phyloP scores from a whole-genome alignment of 129 eudicot species.

The Artemisia tridentata region DNA sequence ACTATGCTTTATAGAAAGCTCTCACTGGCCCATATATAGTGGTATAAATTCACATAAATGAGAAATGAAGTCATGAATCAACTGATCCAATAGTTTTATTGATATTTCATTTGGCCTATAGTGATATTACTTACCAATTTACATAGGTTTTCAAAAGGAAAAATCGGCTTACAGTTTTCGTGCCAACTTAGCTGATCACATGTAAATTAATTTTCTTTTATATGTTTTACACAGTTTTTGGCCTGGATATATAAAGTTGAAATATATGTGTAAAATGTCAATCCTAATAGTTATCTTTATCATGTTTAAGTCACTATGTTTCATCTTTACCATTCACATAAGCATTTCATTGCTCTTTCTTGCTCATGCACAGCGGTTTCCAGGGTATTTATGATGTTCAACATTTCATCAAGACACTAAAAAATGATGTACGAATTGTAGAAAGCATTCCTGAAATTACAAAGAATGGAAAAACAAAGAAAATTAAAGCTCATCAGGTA shows the following conservation, averaged over 20 bases:
- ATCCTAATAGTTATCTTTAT: not conserved
- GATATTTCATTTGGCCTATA: not conserved
- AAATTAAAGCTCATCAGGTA: slow-evolving; percentile 83
- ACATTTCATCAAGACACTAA: slow-evolving; percentile 74
- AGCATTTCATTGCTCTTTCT: slow-evolving; percentile 29
- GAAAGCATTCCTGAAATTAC: slow-evolving; percentile 72
- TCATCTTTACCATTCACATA: not conserved
- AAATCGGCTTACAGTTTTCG: not conserved
- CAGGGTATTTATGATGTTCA: slow-evolving; percentile 89
- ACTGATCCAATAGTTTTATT: not conserved
- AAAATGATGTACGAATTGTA: slow-evolving; percentile 71
- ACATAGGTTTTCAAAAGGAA: not conserved
- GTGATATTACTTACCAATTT: not conserved
- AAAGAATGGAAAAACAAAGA: slow-evolving; percentile 87
- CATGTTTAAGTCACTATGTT: not conserved
- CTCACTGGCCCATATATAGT: not conserved
- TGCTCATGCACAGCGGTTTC: slow-evolving; percentile 62
- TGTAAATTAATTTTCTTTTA: no score
- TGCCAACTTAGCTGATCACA: not conserved
- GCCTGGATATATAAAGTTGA: not conserved
- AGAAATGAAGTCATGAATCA: not conserved
- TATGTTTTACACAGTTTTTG: not conserved
- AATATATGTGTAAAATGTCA: not conserved
- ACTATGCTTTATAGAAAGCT: not conserved
- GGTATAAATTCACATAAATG: not conserved